Conservation (phyloP, 805 yeast species). For the Yarrowia keelungensis region DNA sequence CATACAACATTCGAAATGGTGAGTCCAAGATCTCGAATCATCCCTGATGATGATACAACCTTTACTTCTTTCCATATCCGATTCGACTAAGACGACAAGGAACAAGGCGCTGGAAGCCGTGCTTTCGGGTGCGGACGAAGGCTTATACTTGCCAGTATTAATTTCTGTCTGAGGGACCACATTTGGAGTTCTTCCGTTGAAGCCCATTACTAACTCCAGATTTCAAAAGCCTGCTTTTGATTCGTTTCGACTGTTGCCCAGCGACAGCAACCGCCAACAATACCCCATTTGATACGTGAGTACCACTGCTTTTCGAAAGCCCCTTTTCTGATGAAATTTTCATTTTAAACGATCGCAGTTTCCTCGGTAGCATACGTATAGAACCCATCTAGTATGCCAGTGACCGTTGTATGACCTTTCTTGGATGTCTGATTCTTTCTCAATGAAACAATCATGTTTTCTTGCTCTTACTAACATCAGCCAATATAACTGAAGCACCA, state of each 20-base stretch:
- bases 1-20: constrained; percentile 33
- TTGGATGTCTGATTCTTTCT: constrained; percentile 52
- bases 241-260: neutral
- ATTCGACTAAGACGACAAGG: constrained; percentile 54
- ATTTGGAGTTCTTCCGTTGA: neutral
- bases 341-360: constrained; percentile 53
- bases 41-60: constrained; percentile 50
- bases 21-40: constrained; percentile 17
- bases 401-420: constrained; percentile 54
- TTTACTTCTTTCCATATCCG: constrained; percentile 50
- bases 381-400: constrained; percentile 53
- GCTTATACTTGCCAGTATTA: constrained; percentile 55
- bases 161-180: constrained; percentile 45
- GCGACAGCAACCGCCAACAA: neutral
- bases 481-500: neutral
- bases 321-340: constrained; percentile 27
- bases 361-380: constrained; percentile 54
- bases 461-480: constrained; percentile 18
- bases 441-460: neutral
- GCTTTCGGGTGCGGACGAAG: constrained; percentile 40
- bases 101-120: constrained; percentile 43
- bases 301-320: constrained; percentile 10
- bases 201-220: constrained; percentile 39
- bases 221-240: constrained; percentile 1
- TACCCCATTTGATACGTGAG: constrained; percentile 35